These are phyloP conservation scores for Theobroma grandiflorum DNA, from an alignment of 441 rosid genomes.

Conservation along the genomic window DNA sequence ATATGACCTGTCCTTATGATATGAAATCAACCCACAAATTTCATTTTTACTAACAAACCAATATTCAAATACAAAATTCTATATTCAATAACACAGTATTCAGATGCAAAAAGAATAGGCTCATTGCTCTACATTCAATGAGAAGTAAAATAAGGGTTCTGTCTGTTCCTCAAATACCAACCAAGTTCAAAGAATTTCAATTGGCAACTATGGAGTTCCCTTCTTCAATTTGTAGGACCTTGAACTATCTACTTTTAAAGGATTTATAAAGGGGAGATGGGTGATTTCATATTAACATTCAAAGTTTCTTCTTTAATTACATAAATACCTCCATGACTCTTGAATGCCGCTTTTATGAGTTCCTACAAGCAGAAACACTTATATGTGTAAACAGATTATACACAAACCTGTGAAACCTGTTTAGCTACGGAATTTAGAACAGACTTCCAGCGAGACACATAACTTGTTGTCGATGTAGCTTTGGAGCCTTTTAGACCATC, in stretches of 20 bases:
- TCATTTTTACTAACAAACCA: background rate
- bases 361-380: background rate
- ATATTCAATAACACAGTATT: background rate
- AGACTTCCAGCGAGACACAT: conserved; percentile 78
- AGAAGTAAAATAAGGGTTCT: background rate
- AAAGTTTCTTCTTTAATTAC: background rate
- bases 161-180: background rate
- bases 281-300: background rate
- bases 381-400: conserved; percentile 3
- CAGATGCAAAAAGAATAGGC: background rate
- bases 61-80: background rate
- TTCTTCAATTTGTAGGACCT: conserved; percentile 11
- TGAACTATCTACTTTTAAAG: background rate
- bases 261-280: background rate
- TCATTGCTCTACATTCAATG: background rate
- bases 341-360: background rate
- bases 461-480: conserved; percentile 46
- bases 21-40: no score
- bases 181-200: conserved; percentile 10
- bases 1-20: no score
- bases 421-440: conserved; percentile 76
- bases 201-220: background rate
- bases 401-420: conserved; percentile 92
- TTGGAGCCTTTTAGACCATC: conserved; percentile 59
- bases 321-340: background rate